Evolutionary conservation across 176 grass and related monocot genomes (phyloP), one percentile per base, ranked within the genome.

Genomic region (Oryza longistaminata): DNA sequence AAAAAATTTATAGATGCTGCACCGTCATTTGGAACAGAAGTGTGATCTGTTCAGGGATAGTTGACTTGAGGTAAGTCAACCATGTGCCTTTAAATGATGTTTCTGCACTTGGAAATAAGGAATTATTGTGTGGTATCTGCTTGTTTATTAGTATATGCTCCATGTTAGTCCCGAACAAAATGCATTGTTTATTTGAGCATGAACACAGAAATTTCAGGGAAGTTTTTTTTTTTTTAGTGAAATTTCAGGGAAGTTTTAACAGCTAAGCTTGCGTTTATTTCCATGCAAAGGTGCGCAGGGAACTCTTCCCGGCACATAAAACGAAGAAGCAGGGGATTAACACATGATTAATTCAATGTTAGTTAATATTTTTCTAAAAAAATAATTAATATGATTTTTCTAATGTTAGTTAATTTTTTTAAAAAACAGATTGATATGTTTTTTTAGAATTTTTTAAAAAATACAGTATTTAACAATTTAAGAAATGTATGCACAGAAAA

Each of bases 1-100:
- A 4, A 9, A 55, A 58, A 58, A 58, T 3, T n/a, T 21, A 58
- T 21, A 58, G 6, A 58, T 58, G 46, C 39, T 40, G 72, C 66
- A 84, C 82, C 82, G 61, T 24, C 34, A n/a, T 24, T 74, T 86
- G 37, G 22, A 11, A 33, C 76, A 66, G 40, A 50, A 35, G 45
- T 33, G 75, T 26, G 19, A 7, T 7, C 3, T 24, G 34, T 16
- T 37, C 19, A 6, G 21, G 15, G 14, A 74, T 45, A 9, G n/a
- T 67, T 73, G 21, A 60, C 29, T 14, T 75, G 7, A 3, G 16
- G 11, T 4, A 22, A 77, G 43, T 74, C 68, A 88, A 73, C 43
- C 31, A 10, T 61, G 33, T 40, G 15, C 2, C 16, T 37, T 34
- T 77, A 2, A 34, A 76, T 22, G 22, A 8, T 64, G 73, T 40